phyloP scores from a whole-genome alignment of 495 filamentous ascomycete genomes.

The Penicillium steckii region DNA sequence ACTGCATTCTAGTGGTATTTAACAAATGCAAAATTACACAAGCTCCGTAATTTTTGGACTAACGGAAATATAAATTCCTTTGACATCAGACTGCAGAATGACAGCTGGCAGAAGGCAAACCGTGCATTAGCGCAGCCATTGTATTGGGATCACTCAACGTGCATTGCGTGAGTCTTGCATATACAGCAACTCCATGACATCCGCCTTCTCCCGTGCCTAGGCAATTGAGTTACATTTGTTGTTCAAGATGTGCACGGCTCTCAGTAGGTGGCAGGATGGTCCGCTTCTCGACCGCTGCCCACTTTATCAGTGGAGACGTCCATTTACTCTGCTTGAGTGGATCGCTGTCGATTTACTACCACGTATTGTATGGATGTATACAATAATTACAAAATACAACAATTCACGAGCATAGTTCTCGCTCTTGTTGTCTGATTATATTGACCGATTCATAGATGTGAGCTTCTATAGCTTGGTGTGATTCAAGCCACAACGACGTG shows the following conservation, averaged over 20 bases:
- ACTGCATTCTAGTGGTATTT: background rate
- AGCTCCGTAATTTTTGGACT: no score
- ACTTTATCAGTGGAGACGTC: no score
- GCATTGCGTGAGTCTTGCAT: background rate
- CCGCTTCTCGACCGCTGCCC: no score
- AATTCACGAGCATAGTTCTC: no score
- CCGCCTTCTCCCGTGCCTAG: background rate
- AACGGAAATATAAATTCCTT: background rate
- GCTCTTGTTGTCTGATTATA: background rate
- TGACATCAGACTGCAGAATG: background rate
- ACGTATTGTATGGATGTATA: no score
- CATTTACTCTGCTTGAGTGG: no score
- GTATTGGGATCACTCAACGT: background rate
- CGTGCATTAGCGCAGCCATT: background rate
- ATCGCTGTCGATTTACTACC: no score
- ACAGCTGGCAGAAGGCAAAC: background rate
- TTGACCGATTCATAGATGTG: background rate
- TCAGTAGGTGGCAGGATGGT: no score
- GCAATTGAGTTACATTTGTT: background rate
- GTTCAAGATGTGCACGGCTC: background rate
- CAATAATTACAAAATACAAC: no score
- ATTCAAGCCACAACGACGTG: constrained; percentile 4
- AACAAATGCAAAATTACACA: no score
- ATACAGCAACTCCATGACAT: background rate
- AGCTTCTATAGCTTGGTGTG: background rate